A percentile compares a stretch with the other conserved stretches of the same genome.
These are phyloP conservation scores for Epichloe gansuensis DNA, from an alignment of 2,329 filamentous ascomycete genomes.

Conservation along the genomic window DNA sequence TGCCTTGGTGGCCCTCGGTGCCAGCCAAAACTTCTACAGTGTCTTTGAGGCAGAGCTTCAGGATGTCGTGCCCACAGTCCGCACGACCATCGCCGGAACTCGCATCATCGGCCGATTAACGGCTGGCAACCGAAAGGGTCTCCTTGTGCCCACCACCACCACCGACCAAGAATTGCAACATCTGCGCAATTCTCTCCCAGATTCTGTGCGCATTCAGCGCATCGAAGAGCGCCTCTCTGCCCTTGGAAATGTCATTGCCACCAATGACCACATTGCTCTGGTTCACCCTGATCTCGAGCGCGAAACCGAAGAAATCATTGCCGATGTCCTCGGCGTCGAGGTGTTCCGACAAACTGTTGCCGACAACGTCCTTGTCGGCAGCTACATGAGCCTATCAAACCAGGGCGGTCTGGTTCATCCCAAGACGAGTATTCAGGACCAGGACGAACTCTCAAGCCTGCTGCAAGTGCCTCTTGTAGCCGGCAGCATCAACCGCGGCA, in stretches of 20 bases:
- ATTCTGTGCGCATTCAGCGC: constrained; percentile 83
- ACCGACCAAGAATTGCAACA: constrained; percentile 98
- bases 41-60: constrained; percentile 96
- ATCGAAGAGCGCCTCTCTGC: constrained; percentile 96
- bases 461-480: constrained; percentile 93
- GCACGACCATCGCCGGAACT: constrained; percentile 91
- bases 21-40: constrained; percentile 98
- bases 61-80: constrained; percentile 93
- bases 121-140: constrained; percentile 89
- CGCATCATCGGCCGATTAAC: constrained; percentile 93
- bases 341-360: constrained; percentile 91
- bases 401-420: constrained; percentile 94
- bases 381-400: constrained; percentile 94
- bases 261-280: constrained; percentile 92
- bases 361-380: constrained; percentile 91
- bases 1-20: constrained; percentile 84
- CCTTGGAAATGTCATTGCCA: constrained; percentile 91
- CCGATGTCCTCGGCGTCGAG: constrained; percentile 81
- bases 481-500: constrained; percentile 84
- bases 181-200: constrained; percentile 85
- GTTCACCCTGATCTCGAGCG: constrained; percentile 94
- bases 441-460: constrained; percentile 89
- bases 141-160: constrained; percentile 89
- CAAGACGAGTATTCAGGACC: constrained; percentile 92
- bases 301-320: constrained; percentile 97